Base-by-base conservation (phyloP, 306 rosid species). In the Senna tora region DNA sequence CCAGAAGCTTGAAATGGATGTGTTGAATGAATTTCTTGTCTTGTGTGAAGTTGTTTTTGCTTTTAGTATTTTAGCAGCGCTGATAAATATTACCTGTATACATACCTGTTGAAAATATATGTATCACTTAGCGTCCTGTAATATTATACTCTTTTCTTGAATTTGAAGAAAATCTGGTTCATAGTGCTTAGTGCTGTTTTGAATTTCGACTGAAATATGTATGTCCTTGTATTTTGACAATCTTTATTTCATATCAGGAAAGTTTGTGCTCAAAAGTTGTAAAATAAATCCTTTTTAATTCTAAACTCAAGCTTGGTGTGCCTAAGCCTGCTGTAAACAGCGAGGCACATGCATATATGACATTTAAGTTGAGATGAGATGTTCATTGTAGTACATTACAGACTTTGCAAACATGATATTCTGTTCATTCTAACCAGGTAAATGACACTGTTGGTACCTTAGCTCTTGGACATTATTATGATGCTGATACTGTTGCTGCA, bases 401-500 rank as follows among this genome's bases (percentile, higher is more conserved):
- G 19, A n/a, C 21, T 58, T 58, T 47, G 56, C 34, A 65, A 58
- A 50, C 75, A 19, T 56, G 52, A 49, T 50, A 14, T 71, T 45
- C 22, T 42, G 25, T 69, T 68, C 54, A 41, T 49, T 71, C 75
- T 45, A 85, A 56, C 51, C 83, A 93, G 98, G 90, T 90, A 41
- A 93, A 93, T 84, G 98, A 93, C 77, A 82, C 93, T 74, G 91
- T 90, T 78, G 98, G 98, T 80, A 85, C 96, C 28, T 87, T 93
- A 79, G 96, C 98, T 72, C 81, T 90, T 75, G 97, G 98, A 41
- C 97, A 87, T 77, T 93, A 90, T 83, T 85, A 85, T 20, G 98
- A 93, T 67, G 65, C 81, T 11, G 98, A 93, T 74, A 88, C 96
- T 52, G 96, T 93, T 75, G 98, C 96, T 75, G 96, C 93, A 39